Percentiles rank a stretch among this genome's conserved stretches.
These are phyloP conservation scores for Acorus gramineus DNA, from an alignment of 106 monocot genomes.

Conservation along the genomic window DNA sequence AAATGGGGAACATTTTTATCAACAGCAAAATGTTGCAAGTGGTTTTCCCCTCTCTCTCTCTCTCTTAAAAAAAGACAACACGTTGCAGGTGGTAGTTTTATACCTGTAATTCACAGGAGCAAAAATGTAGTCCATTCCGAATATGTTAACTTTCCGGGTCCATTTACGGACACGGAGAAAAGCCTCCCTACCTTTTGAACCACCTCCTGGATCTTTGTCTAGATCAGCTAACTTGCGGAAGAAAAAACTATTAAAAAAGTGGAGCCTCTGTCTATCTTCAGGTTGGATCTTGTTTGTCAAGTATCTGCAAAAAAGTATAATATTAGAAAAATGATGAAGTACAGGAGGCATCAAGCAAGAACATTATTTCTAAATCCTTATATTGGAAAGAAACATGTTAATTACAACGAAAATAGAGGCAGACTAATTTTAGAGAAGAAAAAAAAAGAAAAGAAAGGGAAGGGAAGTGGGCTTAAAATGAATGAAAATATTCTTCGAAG, in stretches of 20 bases:
- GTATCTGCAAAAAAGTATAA: slow-evolving; percentile 43
- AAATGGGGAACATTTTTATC: too few relatives aligned
- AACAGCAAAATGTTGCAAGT: too few relatives aligned
- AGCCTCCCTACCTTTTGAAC: slow-evolving; percentile 77
- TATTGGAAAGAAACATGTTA: too few relatives aligned
- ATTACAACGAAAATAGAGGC: too few relatives aligned
- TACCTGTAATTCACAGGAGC: slow-evolving; percentile 97
- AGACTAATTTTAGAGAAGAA: too few relatives aligned
- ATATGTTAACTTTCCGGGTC: slow-evolving; percentile 93
- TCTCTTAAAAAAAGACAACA: slow-evolving; percentile 5
- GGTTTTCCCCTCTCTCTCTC: too few relatives aligned
- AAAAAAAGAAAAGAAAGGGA: too few relatives aligned
- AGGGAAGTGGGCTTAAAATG: too few relatives aligned
- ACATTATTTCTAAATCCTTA: too few relatives aligned
- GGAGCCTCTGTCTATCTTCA: slow-evolving; percentile 45
- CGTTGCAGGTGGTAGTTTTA: slow-evolving; percentile 1
- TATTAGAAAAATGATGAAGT: not conserved
- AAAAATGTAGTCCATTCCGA: slow-evolving; percentile 87
- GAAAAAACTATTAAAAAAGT: slow-evolving; percentile 99
- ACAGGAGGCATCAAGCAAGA: too few relatives aligned
- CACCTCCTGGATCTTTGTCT: slow-evolving; percentile 69
- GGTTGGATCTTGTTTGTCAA: slow-evolving; percentile 56
- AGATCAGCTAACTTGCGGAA: slow-evolving; percentile 91
- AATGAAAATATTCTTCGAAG: not conserved
- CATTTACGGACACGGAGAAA: slow-evolving; percentile 92